Evolutionary conservation across 2,329 filamentous ascomycete genomes (phyloP).

Genomic region (Aspergillus clavatus): DNA sequence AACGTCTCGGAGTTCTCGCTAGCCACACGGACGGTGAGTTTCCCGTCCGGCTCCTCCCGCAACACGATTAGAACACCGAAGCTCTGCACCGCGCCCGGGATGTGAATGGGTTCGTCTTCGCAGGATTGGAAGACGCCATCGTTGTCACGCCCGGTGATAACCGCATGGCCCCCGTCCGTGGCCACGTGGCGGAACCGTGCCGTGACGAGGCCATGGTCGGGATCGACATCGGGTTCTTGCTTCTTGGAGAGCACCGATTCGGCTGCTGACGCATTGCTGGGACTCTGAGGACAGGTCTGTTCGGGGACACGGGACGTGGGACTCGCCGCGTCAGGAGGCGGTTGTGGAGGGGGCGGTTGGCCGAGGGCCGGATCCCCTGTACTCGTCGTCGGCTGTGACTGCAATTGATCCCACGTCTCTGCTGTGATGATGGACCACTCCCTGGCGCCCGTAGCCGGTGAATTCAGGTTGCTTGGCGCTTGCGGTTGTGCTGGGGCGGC

Average conservation of each 20-base stretch:
- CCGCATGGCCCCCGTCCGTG: constrained; percentile 71
- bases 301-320: neutral
- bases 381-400: constrained; percentile 8
- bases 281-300: neutral
- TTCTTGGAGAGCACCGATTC: neutral
- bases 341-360: neutral
- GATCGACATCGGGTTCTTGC: constrained; percentile 32
- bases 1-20: constrained; percentile 76
- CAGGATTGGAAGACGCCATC: constrained; percentile 70
- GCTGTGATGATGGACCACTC: constrained; percentile 28
- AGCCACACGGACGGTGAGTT: constrained; percentile 64
- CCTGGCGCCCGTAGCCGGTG: constrained; percentile 20
- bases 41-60: constrained; percentile 58
- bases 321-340: neutral
- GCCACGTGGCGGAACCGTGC: constrained; percentile 73
- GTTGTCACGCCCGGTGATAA: constrained; percentile 74
- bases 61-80: constrained; percentile 76
- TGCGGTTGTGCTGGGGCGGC: constrained; percentile 28
- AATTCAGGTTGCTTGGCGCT: constrained; percentile 7
- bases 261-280: neutral
- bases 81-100: constrained; percentile 72
- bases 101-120: constrained; percentile 87
- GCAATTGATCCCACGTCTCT: constrained; percentile 20
- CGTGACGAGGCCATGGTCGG: constrained; percentile 52
- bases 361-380: neutral